These are phyloP conservation scores for Nigrospora osmanthi DNA, from an alignment of 2,329 filamentous ascomycete species.

Conservation along the genomic window DNA sequence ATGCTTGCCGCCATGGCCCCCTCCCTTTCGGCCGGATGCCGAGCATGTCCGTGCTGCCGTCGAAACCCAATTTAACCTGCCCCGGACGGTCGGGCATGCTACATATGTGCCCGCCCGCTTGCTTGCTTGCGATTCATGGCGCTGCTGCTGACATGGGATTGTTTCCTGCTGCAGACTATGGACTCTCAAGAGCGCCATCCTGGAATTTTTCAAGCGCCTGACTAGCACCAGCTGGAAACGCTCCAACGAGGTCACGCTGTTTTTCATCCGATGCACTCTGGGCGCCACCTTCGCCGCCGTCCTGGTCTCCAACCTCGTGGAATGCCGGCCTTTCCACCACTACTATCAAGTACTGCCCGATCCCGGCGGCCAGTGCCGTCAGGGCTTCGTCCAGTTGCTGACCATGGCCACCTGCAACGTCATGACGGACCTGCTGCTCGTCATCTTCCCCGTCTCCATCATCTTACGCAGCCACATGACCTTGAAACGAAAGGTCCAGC, in stretches of 20 bases:
- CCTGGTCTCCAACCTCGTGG: slow-evolving; percentile 70
- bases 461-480: slow-evolving; percentile 73
- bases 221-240: slow-evolving; percentile 75
- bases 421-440: slow-evolving; percentile 78
- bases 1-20: not conserved
- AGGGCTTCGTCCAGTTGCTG: slow-evolving; percentile 79
- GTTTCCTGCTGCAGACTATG: slow-evolving; percentile 58
- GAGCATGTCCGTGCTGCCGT: too few species aligned
- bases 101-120: too few species aligned
- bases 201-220: slow-evolving; percentile 84
- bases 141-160: not conserved
- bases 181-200: slow-evolving; percentile 83
- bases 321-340: slow-evolving; percentile 69
- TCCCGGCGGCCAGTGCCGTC: slow-evolving; percentile 76
- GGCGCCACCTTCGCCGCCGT: slow-evolving; percentile 73
- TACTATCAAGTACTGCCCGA: slow-evolving; percentile 83
- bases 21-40: too few species aligned
- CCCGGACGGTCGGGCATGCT: too few species aligned
- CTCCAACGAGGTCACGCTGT: slow-evolving; percentile 64
- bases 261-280: slow-evolving; percentile 68
- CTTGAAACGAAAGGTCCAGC: slow-evolving; percentile 68
- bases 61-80: not conserved
- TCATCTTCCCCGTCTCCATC: slow-evolving; percentile 84
- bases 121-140: too few species aligned
- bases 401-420: slow-evolving; percentile 88